Evolutionary conservation across 1,284 basidiomycete genomes (phyloP), one percentile per base, ranked within the genome.

Genomic region (Tilletia horrida): DNA sequence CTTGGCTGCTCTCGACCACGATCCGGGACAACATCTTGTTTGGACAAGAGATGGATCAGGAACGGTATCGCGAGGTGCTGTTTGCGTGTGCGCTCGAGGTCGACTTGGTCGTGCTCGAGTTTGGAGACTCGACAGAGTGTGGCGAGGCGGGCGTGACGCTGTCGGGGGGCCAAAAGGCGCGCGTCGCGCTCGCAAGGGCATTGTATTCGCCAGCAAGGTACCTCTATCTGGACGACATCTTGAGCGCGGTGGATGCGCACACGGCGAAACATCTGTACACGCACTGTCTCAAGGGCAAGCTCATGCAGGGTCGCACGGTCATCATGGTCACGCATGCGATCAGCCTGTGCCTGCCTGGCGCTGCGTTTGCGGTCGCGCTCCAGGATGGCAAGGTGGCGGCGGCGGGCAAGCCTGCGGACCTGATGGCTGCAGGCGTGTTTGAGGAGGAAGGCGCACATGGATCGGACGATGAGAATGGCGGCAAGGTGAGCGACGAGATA

Each of bases 11-110:
- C 67, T 96, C 96, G 79, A 93, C 92, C 0, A 91, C 90, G 3
- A 93, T 97, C 82, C 90, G 89, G 85, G 91, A 95, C 62, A 97
- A 97, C 75, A 95, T 97, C 71, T 83, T 96, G 25, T 97, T 97
- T 83, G 91, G 89, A 67, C 84, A 92, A 27, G 91, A 91, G 0
- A 92, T 86, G 73, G 86, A 92, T 70, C 87, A 89, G 75, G 86
- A 88, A 64, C 86, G 93, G 2, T 95, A 95, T 77, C 84, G 87
- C 64, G 86, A 86, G 69, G 91, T 91, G 1, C 83, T 96, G 9
- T 88, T 90, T 77, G 91, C 90, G 8, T 94, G 91, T 77, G 89
- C 90, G 0, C 83, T 95, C 57, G 84, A 89, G 35, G 86, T 86
- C 47, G 95, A 98, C 81, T 85, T 97, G 55, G 86, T 89, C 66